phyloP scores from a whole-genome alignment of 176 grass and related monocot species.

The Musa troglodytarum region DNA sequence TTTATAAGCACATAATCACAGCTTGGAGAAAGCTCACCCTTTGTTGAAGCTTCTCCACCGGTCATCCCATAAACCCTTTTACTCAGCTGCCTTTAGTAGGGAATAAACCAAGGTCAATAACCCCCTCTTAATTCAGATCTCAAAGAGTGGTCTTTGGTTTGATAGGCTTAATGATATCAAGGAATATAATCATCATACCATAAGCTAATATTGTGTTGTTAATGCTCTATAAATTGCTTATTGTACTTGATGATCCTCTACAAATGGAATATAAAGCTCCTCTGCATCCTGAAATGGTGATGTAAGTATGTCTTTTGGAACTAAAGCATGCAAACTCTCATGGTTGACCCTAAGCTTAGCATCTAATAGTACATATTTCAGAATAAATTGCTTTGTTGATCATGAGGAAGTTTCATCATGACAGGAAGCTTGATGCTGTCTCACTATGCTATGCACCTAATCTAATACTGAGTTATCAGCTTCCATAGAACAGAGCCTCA shows the following conservation, averaged over 20 bases:
- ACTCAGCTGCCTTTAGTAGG: slow-evolving; percentile 34
- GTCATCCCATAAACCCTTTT: not conserved
- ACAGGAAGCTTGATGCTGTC: not conserved
- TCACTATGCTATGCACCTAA: not conserved
- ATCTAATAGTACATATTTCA: not conserved
- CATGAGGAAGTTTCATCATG: not conserved
- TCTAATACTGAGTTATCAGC: not conserved
- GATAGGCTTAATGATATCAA: slow-evolving; percentile 13
- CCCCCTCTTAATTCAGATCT: slow-evolving; percentile 14
- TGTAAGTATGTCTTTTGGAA: too few relatives aligned
- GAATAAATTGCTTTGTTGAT: not conserved
- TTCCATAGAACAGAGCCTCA: not conserved
- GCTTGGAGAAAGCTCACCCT: slow-evolving; percentile 23
- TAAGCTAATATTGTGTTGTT: not conserved
- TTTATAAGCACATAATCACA: slow-evolving; percentile 54
- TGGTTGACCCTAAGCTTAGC: slow-evolving; percentile 3
- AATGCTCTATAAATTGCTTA: not conserved
- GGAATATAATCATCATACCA: slow-evolving; percentile 3
- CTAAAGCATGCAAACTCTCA: not conserved
- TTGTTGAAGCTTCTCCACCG: slow-evolving; percentile 14
- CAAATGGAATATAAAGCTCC: too few relatives aligned
- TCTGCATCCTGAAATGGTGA: too few relatives aligned
- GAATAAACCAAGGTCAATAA: slow-evolving; percentile 32
- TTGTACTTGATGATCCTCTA: not conserved
- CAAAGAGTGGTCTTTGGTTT: not conserved